These are phyloP conservation scores for Arabis alpina DNA, from an alignment of 345 rosid species.

Conservation along the genomic window DNA sequence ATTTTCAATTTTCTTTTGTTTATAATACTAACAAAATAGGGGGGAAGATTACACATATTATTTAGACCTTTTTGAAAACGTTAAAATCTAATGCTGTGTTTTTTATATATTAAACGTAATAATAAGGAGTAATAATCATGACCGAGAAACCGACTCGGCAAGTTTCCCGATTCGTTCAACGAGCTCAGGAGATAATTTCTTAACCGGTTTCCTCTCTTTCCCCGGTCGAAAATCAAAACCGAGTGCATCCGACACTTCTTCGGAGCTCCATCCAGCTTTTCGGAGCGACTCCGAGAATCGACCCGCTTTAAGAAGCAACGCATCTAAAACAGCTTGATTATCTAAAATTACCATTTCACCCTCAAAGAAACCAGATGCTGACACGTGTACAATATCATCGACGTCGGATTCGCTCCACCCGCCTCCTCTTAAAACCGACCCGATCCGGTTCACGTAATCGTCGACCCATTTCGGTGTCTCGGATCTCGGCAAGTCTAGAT, in stretches of 20 bases:
- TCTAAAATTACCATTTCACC: conserved; percentile 81
- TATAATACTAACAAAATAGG: background rate
- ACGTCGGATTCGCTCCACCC: conserved; percentile 92
- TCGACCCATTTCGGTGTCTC: conserved; percentile 84
- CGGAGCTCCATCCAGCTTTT: conserved; percentile 97
- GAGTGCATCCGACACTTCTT: conserved; percentile 86
- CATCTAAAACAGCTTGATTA: conserved; percentile 78
- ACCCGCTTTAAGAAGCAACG: conserved; percentile 80
- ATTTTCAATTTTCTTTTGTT: background rate
- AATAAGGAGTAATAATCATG: conserved; percentile 35
- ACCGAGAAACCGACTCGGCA: conserved; percentile 82
- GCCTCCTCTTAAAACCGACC: conserved; percentile 79
- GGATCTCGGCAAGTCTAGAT: conserved; percentile 68
- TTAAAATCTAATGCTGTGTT: conserved; percentile 26
- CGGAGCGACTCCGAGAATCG: conserved; percentile 88
- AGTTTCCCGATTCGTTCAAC: conserved; percentile 77
- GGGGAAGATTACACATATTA: conserved; percentile 10
- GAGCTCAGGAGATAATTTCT: conserved; percentile 71
- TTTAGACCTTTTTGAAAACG: conserved; percentile 29
- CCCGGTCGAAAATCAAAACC: conserved; percentile 84
- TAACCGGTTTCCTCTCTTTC: conserved; percentile 74
- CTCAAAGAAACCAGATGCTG: conserved; percentile 86
- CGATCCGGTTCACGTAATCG: conserved; percentile 70
- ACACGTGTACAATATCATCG: conserved; percentile 69
- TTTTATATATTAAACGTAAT: conserved; percentile 12